Conservation (phyloP, 371 early-diverging fungal genomes). For the Batrachochytrium dendrobatidis region DNA sequence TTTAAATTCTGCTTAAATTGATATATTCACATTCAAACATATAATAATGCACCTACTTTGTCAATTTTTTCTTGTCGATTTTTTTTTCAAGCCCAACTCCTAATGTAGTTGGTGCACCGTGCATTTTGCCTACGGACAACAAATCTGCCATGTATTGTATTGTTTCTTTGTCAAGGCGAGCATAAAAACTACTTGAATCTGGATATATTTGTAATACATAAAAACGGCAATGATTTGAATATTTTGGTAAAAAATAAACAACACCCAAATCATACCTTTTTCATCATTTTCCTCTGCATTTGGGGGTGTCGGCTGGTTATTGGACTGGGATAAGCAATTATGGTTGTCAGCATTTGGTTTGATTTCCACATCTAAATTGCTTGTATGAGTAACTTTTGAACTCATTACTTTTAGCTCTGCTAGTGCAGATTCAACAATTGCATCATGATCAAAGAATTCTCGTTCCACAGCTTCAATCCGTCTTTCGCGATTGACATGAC, state of each 20-base stretch:
- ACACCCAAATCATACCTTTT: no score
- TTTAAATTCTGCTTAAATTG: background rate
- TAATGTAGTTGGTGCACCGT: constrained; percentile 21
- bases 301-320: no score
- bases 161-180: constrained; percentile 7
- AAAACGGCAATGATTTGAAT: no score
- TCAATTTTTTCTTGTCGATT: constrained; percentile 12
- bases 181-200: no score
- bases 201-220: no score
- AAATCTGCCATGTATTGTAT: constrained; percentile 17
- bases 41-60: constrained; percentile 2
- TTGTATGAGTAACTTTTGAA: no score
- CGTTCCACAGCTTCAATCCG: background rate
- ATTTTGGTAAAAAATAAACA: no score
- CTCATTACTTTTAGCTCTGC: constrained; percentile 7
- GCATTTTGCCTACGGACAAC: constrained; percentile 23
- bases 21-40: background rate
- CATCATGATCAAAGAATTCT: constrained; percentile 2
- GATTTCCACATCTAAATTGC: no score
- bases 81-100: constrained; percentile 17
- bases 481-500: background rate
- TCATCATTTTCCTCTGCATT: no score
- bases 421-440: constrained; percentile 1
- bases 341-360: no score
- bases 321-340: no score